Percentiles rank a stretch among this genome's conserved stretches.
These are phyloP conservation scores for Candida incommunis DNA, from an alignment of 805 yeast species.

Conservation along the genomic window DNA sequence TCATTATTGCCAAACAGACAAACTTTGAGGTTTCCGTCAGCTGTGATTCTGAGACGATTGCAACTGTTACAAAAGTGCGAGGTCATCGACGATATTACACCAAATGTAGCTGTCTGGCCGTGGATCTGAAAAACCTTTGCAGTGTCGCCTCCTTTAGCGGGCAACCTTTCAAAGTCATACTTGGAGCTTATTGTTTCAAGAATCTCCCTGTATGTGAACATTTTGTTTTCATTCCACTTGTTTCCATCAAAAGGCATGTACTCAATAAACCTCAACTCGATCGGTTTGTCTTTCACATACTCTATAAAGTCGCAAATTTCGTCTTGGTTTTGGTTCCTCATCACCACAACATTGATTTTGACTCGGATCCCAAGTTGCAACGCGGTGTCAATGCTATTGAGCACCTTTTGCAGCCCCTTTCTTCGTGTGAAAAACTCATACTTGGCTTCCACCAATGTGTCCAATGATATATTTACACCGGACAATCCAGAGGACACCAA, in stretches of 20 bases:
- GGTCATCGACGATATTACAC: constrained; percentile 45
- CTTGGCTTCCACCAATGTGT: constrained; percentile 38
- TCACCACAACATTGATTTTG: constrained; percentile 36
- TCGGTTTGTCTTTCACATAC: constrained; percentile 24
- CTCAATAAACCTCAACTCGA: constrained; percentile 40
- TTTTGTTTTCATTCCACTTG: constrained; percentile 33
- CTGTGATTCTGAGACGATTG: constrained; percentile 36
- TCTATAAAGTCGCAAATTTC: constrained; percentile 35
- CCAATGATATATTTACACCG: constrained; percentile 33
- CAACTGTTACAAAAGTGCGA: constrained; percentile 37
- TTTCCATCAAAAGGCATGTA: constrained; percentile 49
- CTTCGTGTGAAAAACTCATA: constrained; percentile 34
- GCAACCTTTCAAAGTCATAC: constrained; percentile 20
- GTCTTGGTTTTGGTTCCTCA: constrained; percentile 37
- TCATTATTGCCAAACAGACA: constrained; percentile 41
- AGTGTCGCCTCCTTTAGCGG: constrained; percentile 29
- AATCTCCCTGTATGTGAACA: constrained; percentile 33
- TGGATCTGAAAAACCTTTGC: constrained; percentile 32
- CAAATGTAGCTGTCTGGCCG: constrained; percentile 31
- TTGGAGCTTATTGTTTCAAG: constrained; percentile 19
- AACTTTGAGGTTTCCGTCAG: constrained; percentile 41
- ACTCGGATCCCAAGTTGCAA: constrained; percentile 30
- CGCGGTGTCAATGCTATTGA: constrained; percentile 31
- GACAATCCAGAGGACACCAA: constrained; percentile 31
- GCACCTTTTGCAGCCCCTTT: constrained; percentile 33